Conservation (phyloP, 352 stramenopile species). For the Globisporangium acanthophoron region DNA sequence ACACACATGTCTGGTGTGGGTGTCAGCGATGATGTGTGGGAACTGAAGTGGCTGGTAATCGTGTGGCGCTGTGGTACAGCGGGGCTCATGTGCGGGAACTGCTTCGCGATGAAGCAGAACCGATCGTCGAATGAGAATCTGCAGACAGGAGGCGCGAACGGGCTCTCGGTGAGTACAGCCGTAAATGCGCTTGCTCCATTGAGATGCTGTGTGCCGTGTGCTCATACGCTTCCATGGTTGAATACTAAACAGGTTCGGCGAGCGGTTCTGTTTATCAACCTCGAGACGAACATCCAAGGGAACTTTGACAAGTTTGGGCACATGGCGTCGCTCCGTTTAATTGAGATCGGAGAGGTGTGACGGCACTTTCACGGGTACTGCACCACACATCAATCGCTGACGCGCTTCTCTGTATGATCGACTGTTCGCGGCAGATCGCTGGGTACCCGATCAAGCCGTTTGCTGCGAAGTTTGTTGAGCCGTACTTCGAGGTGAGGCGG, state of each 20-base stretch:
- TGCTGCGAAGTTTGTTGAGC: conserved; percentile 69
- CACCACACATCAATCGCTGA: background rate
- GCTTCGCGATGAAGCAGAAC: conserved; percentile 67
- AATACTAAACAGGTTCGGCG: conserved; percentile 38
- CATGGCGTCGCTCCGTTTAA: conserved; percentile 57
- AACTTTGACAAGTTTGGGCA: conserved; percentile 83
- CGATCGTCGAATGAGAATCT: conserved; percentile 62
- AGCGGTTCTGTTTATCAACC: conserved; percentile 64
- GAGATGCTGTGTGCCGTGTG: background rate
- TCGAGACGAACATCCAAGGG: conserved; percentile 50
- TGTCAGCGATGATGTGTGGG: background rate
- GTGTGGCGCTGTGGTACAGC: conserved; percentile 20
- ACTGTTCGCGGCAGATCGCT: conserved; percentile 34
- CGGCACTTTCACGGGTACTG: background rate
- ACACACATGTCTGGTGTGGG: too few species aligned
- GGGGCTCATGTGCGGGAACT: conserved; percentile 62
- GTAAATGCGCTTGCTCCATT: background rate
- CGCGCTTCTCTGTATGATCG: background rate
- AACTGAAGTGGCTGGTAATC: background rate
- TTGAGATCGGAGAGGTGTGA: conserved; percentile 57
- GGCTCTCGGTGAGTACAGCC: conserved; percentile 38
- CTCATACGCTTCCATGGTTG: background rate
- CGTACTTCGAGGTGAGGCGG: conserved; percentile 46
- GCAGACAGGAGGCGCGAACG: conserved; percentile 47
- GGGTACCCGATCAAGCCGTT: conserved; percentile 81